phyloP scores from a whole-genome alignment of 768 basidiomycete species.

The Pleurotus platypus region DNA sequence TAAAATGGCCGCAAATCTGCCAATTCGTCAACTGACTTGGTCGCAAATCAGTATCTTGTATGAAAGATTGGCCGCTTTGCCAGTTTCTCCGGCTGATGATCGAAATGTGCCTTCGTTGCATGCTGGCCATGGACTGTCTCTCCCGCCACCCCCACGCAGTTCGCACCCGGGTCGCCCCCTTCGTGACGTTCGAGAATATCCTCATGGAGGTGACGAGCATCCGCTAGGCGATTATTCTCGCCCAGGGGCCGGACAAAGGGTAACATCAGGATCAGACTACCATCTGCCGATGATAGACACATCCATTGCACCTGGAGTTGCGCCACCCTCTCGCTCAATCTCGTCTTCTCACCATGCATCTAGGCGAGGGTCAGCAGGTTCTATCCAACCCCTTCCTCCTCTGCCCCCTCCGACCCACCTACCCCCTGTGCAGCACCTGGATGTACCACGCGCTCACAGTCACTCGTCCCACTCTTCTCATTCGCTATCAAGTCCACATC shows the following conservation, averaged over 20 bases:
- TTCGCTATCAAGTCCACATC: slow-evolving; percentile 35
- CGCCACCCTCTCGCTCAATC: slow-evolving; percentile 33
- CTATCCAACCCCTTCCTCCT: slow-evolving; percentile 30
- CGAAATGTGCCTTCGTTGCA: slow-evolving; percentile 31
- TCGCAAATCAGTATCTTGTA: slow-evolving; percentile 55
- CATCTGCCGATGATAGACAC: slow-evolving; percentile 48
- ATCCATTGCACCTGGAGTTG: slow-evolving; percentile 36
- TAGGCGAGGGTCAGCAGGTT: slow-evolving; percentile 39
- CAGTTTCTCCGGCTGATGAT: slow-evolving; percentile 49
- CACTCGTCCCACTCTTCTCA: slow-evolving; percentile 32
- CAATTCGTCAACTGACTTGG: slow-evolving; percentile 16
- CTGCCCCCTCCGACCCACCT: slow-evolving; percentile 46
- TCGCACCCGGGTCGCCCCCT: slow-evolving; percentile 23
- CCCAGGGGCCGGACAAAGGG: slow-evolving; percentile 43
- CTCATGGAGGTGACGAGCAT: slow-evolving; percentile 38
- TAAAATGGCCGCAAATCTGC: slow-evolving; percentile 16
- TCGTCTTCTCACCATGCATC: slow-evolving; percentile 35
- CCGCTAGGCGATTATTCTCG: slow-evolving; percentile 47
- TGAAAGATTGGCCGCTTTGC: slow-evolving; percentile 65
- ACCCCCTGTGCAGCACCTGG: slow-evolving; percentile 36
- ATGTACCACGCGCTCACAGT: slow-evolving; percentile 32
- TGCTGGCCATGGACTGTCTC: slow-evolving; percentile 30
- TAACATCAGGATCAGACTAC: slow-evolving; percentile 43
- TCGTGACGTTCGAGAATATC: slow-evolving; percentile 37
- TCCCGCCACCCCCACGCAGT: slow-evolving; percentile 28